Conservation (phyloP, 2,329 filamentous ascomycete species). For the Hansfordia pulvinata region DNA sequence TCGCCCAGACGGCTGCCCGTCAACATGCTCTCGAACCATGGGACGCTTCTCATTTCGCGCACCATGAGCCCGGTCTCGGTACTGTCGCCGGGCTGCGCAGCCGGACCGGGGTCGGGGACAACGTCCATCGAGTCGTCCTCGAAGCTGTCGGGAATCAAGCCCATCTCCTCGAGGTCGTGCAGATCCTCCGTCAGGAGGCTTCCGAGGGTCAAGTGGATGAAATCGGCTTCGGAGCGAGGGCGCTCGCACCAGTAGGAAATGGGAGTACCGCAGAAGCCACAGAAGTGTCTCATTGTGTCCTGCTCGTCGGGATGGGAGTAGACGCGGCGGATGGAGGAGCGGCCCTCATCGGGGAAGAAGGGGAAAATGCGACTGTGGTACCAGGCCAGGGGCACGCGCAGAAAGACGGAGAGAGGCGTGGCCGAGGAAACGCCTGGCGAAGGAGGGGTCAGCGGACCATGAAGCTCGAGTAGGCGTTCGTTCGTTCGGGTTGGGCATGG, state of each 20-base stretch:
- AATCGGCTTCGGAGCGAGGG: slow-evolving; percentile 57
- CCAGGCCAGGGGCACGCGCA: slow-evolving; percentile 71
- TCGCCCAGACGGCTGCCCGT: slow-evolving; percentile 61
- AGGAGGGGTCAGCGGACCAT: not conserved
- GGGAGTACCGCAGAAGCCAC: slow-evolving; percentile 82
- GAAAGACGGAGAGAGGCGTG: slow-evolving; percentile 64
- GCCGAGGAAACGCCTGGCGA: slow-evolving; percentile 48
- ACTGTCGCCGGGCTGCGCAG: slow-evolving; percentile 8
- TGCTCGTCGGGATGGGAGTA: slow-evolving; percentile 48
- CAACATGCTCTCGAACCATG: slow-evolving; percentile 78
- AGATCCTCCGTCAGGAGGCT: slow-evolving; percentile 62
- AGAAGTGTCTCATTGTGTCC: slow-evolving; percentile 63
- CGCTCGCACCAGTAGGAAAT: slow-evolving; percentile 73
- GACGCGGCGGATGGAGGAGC: slow-evolving; percentile 48
- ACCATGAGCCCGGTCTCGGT: slow-evolving; percentile 14
- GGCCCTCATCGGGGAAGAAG: slow-evolving; percentile 66
- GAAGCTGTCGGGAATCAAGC: slow-evolving; percentile 45
- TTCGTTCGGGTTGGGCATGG: too few relatives aligned
- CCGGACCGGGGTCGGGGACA: slow-evolving; percentile 12
- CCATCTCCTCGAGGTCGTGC: slow-evolving; percentile 57
- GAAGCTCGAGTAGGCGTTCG: too few relatives aligned
- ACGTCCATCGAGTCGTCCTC: slow-evolving; percentile 12
- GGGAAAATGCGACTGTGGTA: slow-evolving; percentile 65
- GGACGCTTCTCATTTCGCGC: slow-evolving; percentile 57
- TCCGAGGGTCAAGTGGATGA: slow-evolving; percentile 70